Evolutionary conservation across 495 filamentous ascomycete genomes (phyloP).

Genomic region (Lindgomyces ingoldianus): DNA sequence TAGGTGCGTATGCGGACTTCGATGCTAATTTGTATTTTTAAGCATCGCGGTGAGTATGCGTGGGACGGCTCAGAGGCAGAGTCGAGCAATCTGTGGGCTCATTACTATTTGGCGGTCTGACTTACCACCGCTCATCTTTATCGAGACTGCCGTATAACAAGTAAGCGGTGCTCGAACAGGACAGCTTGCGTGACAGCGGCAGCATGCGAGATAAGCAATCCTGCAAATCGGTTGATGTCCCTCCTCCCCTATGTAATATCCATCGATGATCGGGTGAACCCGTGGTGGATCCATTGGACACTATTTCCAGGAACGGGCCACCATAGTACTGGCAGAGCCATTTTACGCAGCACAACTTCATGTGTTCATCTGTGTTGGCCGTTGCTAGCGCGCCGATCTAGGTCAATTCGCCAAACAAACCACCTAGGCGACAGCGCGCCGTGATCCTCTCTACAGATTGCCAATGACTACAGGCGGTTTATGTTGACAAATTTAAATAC

Average conservation of each 20-base stretch:
- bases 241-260: conserved; percentile 12
- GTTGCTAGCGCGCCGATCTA: background rate
- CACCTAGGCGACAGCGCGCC: background rate
- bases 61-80: background rate
- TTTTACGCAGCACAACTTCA: too few species aligned
- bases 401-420: background rate
- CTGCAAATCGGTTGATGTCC: conserved; percentile 22
- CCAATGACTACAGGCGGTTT: background rate
- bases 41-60: background rate
- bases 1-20: too few species aligned
- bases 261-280: conserved; percentile 25
- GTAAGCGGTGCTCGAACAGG: background rate
- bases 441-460: background rate
- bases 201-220: conserved; percentile 24
- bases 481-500: background rate
- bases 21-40: background rate
- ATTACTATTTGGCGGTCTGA: conserved; percentile 8
- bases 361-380: background rate
- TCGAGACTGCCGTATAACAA: background rate
- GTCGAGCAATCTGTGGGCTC: background rate
- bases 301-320: conserved; percentile 12
- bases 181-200: conserved; percentile 9
- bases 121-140: background rate
- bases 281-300: conserved; percentile 30
- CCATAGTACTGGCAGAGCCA: background rate